Evolutionary conservation across 495 filamentous ascomycete species (phyloP).

Genomic region (Glonium stellatum): DNA sequence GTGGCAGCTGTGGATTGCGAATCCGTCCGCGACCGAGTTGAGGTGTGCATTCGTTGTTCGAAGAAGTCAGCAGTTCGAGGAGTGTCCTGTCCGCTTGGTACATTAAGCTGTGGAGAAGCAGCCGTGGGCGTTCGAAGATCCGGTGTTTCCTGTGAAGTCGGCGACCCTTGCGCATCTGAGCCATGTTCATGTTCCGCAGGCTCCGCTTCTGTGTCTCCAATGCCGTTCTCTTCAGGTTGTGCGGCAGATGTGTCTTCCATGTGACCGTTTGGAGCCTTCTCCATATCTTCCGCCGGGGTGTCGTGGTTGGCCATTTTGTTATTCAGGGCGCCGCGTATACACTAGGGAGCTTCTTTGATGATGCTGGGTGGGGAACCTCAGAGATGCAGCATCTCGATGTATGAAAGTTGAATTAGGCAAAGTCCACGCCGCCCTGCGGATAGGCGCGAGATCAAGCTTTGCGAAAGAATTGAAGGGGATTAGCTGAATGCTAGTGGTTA

Average conservation of each 20-base stretch:
- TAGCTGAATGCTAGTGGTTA: background rate
- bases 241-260: slow-evolving; percentile 1
- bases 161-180: background rate
- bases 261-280: slow-evolving; percentile 10
- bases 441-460: background rate
- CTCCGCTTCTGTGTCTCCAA: slow-evolving; percentile 4
- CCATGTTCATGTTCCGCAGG: background rate
- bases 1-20: slow-evolving; percentile 52
- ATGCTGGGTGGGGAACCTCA: background rate
- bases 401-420: background rate
- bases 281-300: slow-evolving; percentile 1
- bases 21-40: slow-evolving; percentile 42
- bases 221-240: slow-evolving; percentile 1
- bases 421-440: background rate
- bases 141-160: slow-evolving; percentile 1
- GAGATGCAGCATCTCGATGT: background rate
- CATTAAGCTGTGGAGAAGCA: slow-evolving; percentile 16
- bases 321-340: slow-evolving; percentile 7
- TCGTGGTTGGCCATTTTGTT: slow-evolving; percentile 29
- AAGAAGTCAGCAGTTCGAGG: slow-evolving; percentile 26
- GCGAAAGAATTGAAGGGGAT: background rate
- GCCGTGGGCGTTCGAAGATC: slow-evolving; percentile 14
- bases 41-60: slow-evolving; percentile 15
- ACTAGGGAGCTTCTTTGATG: slow-evolving; percentile 3
- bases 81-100: slow-evolving; percentile 17